A percentile compares a stretch with the other conserved stretches of the same genome.
Conservation (phyloP, 2,329 filamentous ascomycete genomes). For the Fusarium sp. region DNA sequence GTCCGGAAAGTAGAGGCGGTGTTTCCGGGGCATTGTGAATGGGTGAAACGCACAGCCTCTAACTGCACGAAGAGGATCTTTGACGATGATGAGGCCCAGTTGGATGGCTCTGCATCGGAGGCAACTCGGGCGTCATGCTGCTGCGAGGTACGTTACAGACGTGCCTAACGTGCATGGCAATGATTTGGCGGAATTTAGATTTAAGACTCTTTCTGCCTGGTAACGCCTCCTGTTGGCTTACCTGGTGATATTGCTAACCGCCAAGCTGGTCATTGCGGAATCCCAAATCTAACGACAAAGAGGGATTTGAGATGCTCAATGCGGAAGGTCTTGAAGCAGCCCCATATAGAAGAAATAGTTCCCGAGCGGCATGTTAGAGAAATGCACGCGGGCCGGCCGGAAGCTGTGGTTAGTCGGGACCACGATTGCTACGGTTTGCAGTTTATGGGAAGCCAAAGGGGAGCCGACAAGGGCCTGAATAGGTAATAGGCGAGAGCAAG, state of each 20-base stretch:
- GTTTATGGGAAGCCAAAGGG: constrained; percentile 1
- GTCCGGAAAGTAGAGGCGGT: constrained; percentile 8
- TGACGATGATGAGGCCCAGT: background rate
- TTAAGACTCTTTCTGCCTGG: constrained; percentile 4
- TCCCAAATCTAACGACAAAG: background rate
- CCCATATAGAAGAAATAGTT: constrained; percentile 2
- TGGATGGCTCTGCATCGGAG: constrained; percentile 7
- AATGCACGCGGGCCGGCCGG: constrained; percentile 10
- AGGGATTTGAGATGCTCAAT: background rate
- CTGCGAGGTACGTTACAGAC: constrained; percentile 8
- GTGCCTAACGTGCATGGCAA: background rate
- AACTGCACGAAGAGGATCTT: background rate
- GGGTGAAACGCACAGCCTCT: constrained; percentile 6
- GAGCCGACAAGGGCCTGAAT: background rate
- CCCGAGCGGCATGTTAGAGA: constrained; percentile 6
- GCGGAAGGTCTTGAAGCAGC: constrained; percentile 5
- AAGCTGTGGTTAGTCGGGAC: background rate
- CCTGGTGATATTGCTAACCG: background rate
- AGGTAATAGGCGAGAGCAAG: constrained; percentile 1
- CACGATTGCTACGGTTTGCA: background rate
- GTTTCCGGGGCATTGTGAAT: constrained; percentile 5
- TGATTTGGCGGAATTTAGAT: constrained; percentile 3
- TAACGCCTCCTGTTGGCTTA: constrained; percentile 1
- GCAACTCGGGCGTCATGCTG: background rate
- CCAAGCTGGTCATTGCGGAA: background rate